Evolutionary conservation across 306 rosid genomes (phyloP).

Genomic region (Begonia loranthoides): DNA sequence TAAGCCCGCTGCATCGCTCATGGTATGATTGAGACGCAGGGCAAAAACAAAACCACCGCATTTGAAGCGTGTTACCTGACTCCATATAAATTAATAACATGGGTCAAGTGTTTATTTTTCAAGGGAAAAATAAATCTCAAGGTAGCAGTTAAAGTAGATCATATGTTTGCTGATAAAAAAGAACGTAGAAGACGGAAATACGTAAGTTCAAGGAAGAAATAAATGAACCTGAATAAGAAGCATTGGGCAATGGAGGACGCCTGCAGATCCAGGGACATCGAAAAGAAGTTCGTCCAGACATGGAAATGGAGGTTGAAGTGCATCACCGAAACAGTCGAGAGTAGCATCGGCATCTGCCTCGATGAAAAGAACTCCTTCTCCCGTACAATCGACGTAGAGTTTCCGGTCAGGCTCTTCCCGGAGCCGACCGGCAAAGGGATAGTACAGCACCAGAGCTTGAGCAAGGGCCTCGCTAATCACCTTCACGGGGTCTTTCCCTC

Average conservation of each 20-base stretch:
- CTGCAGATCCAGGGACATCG: constrained; percentile 5
- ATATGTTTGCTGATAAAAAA: no score
- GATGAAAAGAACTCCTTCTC: constrained; percentile 15
- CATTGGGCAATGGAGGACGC: constrained; percentile 8
- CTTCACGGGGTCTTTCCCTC: background rate
- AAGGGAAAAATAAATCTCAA: background rate
- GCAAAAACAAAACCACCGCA: constrained; percentile 30
- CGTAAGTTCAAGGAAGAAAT: no score
- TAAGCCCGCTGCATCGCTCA: constrained; percentile 10
- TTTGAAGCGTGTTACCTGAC: constrained; percentile 13
- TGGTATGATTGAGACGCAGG: constrained; percentile 19
- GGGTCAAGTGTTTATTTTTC: background rate
- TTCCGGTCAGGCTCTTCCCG: constrained; percentile 13
- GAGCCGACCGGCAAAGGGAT: constrained; percentile 25
- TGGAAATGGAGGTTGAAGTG: constrained; percentile 11
- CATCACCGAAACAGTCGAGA: constrained; percentile 10
- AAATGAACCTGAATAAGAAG: constrained; percentile 11
- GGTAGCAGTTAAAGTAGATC: no score
- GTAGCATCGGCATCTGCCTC: no score
- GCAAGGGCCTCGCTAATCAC: constrained; percentile 18
- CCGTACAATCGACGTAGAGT: constrained; percentile 18
- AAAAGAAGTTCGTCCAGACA: constrained; percentile 17
- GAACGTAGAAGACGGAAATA: background rate
- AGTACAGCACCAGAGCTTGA: no score
- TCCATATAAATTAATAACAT: no score